Conservation (phyloP, 805 yeast genomes). For the Ogataea wickerhamii region DNA sequence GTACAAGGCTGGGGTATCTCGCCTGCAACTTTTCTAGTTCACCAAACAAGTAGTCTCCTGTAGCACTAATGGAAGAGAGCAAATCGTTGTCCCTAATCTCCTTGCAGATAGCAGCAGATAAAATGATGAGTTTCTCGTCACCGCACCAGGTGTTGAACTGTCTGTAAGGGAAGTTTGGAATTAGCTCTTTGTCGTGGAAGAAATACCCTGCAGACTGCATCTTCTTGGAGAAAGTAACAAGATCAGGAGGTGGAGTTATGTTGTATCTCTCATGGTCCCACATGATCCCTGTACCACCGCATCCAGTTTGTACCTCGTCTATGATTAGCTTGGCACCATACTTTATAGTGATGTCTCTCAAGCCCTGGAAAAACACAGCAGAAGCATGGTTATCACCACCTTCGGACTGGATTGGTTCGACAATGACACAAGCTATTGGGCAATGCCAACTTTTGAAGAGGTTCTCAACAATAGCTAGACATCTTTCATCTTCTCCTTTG, state of each 20-base stretch:
- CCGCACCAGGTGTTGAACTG: conserved; percentile 96
- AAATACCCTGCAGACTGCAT: conserved; percentile 87
- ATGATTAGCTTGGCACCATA: conserved; percentile 69
- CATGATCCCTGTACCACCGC: conserved; percentile 80
- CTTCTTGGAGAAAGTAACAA: conserved; percentile 84
- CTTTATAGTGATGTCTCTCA: conserved; percentile 70
- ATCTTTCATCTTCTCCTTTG: conserved; percentile 73
- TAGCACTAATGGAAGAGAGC: conserved; percentile 50
- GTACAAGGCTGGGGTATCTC: conserved; percentile 50
- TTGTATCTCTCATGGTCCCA: conserved; percentile 91
- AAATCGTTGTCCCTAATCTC: conserved; percentile 63
- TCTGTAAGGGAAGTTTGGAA: conserved; percentile 77
- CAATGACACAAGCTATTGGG: conserved; percentile 84
- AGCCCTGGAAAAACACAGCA: conserved; percentile 71
- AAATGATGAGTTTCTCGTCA: conserved; percentile 76
- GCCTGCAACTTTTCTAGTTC: conserved; percentile 50
- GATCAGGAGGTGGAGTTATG: conserved; percentile 70
- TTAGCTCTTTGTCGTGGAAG: conserved; percentile 68
- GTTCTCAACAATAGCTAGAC: conserved; percentile 72
- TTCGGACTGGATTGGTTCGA: conserved; percentile 90
- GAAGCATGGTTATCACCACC: conserved; percentile 92
- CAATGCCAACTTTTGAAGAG: conserved; percentile 61
- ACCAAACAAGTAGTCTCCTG: conserved; percentile 63
- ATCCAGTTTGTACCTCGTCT: conserved; percentile 89
- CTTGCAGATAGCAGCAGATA: conserved; percentile 68